phyloP scores from a whole-genome alignment of 1,139 yeast genomes.

The Taiozyma sp. region DNA sequence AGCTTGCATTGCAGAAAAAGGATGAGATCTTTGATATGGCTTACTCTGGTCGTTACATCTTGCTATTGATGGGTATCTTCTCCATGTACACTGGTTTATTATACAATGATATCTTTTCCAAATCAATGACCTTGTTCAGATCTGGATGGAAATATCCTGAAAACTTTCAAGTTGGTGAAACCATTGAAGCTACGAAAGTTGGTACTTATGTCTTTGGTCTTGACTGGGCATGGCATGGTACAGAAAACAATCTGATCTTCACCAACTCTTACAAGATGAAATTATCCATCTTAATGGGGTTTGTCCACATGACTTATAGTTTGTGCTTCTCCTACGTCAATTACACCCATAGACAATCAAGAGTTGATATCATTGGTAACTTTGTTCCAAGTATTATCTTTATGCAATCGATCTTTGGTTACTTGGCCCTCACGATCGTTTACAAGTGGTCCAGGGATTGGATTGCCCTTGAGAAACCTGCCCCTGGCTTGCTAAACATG shows the following conservation, averaged over 20 bases:
- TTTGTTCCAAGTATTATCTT: constrained; percentile 74
- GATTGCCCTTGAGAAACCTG: constrained; percentile 61
- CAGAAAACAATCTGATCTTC: constrained; percentile 69
- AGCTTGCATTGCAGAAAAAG: constrained; percentile 53
- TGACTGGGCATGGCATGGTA: constrained; percentile 79
- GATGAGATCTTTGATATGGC: constrained; percentile 86
- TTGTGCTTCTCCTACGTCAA: constrained; percentile 64
- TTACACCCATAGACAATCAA: constrained; percentile 49
- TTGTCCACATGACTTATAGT: constrained; percentile 72
- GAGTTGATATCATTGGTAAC: constrained; percentile 67
- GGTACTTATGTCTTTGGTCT: constrained; percentile 66
- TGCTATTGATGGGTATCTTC: constrained; percentile 68
- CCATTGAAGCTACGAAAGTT: constrained; percentile 45
- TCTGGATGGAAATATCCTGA: constrained; percentile 79
- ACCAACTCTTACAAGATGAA: constrained; percentile 82
- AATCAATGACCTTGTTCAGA: constrained; percentile 64
- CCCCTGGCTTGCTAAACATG: constrained; percentile 80
- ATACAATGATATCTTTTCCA: constrained; percentile 73
- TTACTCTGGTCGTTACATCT: constrained; percentile 65
- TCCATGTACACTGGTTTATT: constrained; percentile 76
- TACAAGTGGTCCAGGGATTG: constrained; percentile 80
- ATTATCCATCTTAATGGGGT: constrained; percentile 74
- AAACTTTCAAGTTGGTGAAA: constrained; percentile 50
- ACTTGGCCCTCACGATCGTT: constrained; percentile 62
- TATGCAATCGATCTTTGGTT: constrained; percentile 83